Evolutionary conservation across 2,329 filamentous ascomycete genomes (phyloP), one percentile per base, ranked within the genome.

Genomic region (Colletotrichum higginsianum): DNA sequence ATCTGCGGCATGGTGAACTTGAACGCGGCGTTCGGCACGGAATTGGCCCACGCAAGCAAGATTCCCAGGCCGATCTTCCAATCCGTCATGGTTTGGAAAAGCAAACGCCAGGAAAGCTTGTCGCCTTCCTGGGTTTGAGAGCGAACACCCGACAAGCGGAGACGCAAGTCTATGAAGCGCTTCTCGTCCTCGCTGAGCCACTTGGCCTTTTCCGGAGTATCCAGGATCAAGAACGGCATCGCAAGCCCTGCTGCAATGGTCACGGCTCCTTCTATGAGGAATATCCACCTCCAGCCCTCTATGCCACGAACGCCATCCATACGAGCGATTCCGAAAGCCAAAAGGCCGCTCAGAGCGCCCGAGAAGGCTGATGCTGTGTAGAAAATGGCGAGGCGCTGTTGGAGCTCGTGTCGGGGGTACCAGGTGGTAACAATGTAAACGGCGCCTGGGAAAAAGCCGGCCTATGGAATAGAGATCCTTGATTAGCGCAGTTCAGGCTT

Each of bases 301-400:
- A 74, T 57, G 53, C 78, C 78, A 75, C 76, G 73, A 76, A 78
- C 21, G 79, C 84, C 49, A 83, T 86, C n/a, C 87, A 80, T 38
- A 85, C 87, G 68, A 84, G 81, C 89, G 62, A 91, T 89, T 0
- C 85, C 89, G 3, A 87, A 87, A 0, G 89, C 89, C 7, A 91
- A 82, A 7, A 91, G 82, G 4, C 89, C 63, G 8, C 89, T 89
- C 75, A 92, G 91, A 0, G 88, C 91, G 0, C 92, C 92, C 0
- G 91, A 90, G 0, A 94, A 82, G 0, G 92, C 90, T 0, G 91
- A 91, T 0, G 91, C 91, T 2, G 90, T 92, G 82, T 93, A 93
- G 83, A 93, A 93, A 89, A 88, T 72, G 75, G 61, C 67, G 74
- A n/a, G 73, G 70, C 63, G 68, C 30, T 38, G 35, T n/a, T 55